Base-by-base conservation (phyloP, 306 rosid genomes). In the Erythrophleum fordii region DNA sequence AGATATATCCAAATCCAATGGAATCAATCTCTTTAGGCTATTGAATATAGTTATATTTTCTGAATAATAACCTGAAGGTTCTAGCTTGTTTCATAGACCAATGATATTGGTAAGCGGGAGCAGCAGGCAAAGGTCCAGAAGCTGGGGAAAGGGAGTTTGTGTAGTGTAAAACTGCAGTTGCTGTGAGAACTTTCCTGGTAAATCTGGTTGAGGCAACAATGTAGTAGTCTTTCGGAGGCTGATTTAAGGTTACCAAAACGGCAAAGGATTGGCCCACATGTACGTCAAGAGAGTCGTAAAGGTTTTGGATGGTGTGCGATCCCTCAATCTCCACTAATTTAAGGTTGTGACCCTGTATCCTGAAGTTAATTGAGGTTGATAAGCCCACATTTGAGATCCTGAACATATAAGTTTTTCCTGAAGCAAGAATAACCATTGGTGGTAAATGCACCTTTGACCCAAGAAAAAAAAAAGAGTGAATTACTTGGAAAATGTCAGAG, bases 11-110 rank as follows among this genome's bases (percentile, higher is more conserved):
- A 28, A 28, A 25, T 58, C 18, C 65, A 26, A 23, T 28, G 8
- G 2, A 5, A 9, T 44, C 34, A 44, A n/a, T n/a, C n/a, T n/a
- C n/a, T n/a, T n/a, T n/a, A n/a, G n/a, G n/a, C n/a, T n/a, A n/a
- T n/a, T n/a, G n/a, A n/a, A n/a, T n/a, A n/a, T n/a, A n/a, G 39
- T 7, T 31, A 17, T 6, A 11, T 17, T 20, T 64, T 71, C 17
- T 26, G n/a, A 78, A 49, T 28, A 77, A 41, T 28, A 44, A 92
- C 95, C 97, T 92, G 83, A 78, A 90, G 86, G 92, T 89, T 88
- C 94, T 89, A 58, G 98, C 98, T 89, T 96, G 99, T 83, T 88
- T 48, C 86, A 96, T 77, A 35, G 99, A 95, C 97, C 98, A 95
- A 46, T 89, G 87, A 14, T 83, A 79, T 76, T 81, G 69, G 67